Evolutionary conservation across 1,284 basidiomycete species (phyloP).

Genomic region (Tremellales sp.): DNA sequence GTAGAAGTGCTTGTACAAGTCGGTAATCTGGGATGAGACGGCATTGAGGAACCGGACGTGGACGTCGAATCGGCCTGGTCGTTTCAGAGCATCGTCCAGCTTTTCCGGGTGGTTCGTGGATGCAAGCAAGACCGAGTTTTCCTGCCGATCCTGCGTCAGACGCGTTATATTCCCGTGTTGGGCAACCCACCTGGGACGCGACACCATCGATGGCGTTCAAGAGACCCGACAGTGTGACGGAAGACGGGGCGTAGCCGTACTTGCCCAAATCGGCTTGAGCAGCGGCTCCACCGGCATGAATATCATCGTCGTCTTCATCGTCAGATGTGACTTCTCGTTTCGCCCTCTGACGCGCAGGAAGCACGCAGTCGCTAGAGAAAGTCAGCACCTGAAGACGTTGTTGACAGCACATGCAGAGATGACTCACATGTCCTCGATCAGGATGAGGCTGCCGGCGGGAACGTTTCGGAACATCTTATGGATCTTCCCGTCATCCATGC

Average conservation of each 20-base stretch:
- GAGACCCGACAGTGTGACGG: constrained; percentile 21
- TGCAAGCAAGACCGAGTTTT: constrained; percentile 18
- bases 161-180: neutral
- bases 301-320: neutral
- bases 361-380: constrained; percentile 13
- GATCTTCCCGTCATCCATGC: constrained; percentile 34
- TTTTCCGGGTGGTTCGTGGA: constrained; percentile 21
- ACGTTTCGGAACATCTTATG: constrained; percentile 23
- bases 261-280: neutral
- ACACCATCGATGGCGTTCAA: constrained; percentile 29
- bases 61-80: constrained; percentile 24
- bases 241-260: constrained; percentile 8
- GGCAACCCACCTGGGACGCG: constrained; percentile 15
- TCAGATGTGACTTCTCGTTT: neutral
- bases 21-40: constrained; percentile 70
- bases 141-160: constrained; percentile 1
- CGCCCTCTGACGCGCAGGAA: constrained; percentile 3
- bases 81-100: constrained; percentile 24
- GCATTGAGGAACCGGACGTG: constrained; percentile 48
- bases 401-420: neutral
- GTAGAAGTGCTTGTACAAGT: constrained; percentile 81
- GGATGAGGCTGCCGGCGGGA: constrained; percentile 22
- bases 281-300: neutral
- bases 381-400: neutral
- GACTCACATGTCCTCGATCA: constrained; percentile 35